phyloP scores from a whole-genome alignment of 2,329 filamentous ascomycete genomes.

The Acephala macrosclerotiorum region DNA sequence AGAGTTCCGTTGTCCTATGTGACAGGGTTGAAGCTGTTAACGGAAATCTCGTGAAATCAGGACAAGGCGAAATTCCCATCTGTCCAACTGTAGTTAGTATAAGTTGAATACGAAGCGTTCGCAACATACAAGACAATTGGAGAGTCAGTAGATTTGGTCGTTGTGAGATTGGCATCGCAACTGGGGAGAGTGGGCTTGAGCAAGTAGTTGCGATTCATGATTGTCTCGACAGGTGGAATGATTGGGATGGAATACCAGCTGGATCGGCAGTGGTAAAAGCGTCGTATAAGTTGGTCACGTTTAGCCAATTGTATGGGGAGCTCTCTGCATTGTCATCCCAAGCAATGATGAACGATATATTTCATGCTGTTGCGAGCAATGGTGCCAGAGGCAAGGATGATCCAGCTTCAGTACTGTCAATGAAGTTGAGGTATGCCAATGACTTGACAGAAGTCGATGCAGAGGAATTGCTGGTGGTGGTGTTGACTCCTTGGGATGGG shows the following conservation, averaged over 20 bases:
- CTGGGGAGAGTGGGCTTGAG: constrained; percentile 36
- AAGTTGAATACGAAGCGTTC: not conserved
- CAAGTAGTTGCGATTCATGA: constrained; percentile 33
- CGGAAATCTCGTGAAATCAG: not conserved
- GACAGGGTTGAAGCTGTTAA: not conserved
- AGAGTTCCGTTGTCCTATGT: not conserved
- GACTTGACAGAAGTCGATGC: constrained; percentile 1
- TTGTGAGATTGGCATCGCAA: constrained; percentile 33
- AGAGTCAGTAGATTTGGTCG: constrained; percentile 21
- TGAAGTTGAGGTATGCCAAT: constrained; percentile 8
- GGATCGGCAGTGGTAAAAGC: constrained; percentile 21
- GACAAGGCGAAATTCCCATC: not conserved
- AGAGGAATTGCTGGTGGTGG: not conserved
- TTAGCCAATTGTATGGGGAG: constrained; percentile 24
- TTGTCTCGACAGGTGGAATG: constrained; percentile 26
- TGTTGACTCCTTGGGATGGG: constrained; percentile 37
- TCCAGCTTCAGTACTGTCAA: constrained; percentile 44
- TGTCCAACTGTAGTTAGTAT: not conserved
- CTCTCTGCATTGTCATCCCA: constrained; percentile 38
- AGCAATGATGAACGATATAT: constrained; percentile 43
- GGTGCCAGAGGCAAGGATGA: constrained; percentile 44
- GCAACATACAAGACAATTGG: constrained; percentile 38
- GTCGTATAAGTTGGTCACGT: constrained; percentile 28
- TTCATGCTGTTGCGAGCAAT: constrained; percentile 41
- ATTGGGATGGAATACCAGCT: constrained; percentile 1